A percentile compares a stretch with the other conserved stretches of the same genome.
Conservation (phyloP, 116 monocot genomes). For the Iris pallida region DNA sequence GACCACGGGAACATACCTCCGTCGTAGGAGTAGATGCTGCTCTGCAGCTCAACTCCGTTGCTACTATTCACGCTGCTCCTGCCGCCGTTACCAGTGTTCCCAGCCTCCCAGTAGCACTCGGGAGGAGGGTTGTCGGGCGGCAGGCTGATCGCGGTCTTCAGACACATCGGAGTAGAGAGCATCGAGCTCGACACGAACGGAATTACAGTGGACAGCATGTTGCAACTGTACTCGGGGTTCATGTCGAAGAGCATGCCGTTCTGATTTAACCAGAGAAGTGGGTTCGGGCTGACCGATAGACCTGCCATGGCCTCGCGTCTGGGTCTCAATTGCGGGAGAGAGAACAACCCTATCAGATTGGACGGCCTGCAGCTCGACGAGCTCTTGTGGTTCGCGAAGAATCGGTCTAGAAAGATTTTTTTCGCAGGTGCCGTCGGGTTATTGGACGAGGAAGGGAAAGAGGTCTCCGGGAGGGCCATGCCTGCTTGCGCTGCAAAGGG, state of each 20-base stretch:
- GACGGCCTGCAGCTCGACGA: neutral
- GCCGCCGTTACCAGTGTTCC: slow-evolving; percentile 12
- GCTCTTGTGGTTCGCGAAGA: neutral
- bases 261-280: slow-evolving; percentile 15
- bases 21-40: slow-evolving; percentile 10
- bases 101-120: slow-evolving; percentile 17
- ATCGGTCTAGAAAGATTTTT: slow-evolving; percentile 11
- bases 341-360: neutral
- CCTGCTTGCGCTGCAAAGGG: neutral
- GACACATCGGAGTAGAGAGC: slow-evolving; percentile 11
- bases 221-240: slow-evolving; percentile 11
- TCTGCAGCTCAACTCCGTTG: slow-evolving; percentile 13
- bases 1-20: slow-evolving; percentile 8
- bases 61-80: slow-evolving; percentile 8
- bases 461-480: neutral
- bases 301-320: slow-evolving; percentile 9
- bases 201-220: neutral
- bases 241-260: neutral
- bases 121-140: slow-evolving; percentile 5
- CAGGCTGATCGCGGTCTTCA: slow-evolving; percentile 5
- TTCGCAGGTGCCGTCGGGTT: neutral
- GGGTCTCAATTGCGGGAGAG: slow-evolving; percentile 12
- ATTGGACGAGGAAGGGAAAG: neutral
- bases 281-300: neutral
- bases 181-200: slow-evolving; percentile 5